Conservation (phyloP, 306 rosid species). For the Gastrolobium villosum region DNA sequence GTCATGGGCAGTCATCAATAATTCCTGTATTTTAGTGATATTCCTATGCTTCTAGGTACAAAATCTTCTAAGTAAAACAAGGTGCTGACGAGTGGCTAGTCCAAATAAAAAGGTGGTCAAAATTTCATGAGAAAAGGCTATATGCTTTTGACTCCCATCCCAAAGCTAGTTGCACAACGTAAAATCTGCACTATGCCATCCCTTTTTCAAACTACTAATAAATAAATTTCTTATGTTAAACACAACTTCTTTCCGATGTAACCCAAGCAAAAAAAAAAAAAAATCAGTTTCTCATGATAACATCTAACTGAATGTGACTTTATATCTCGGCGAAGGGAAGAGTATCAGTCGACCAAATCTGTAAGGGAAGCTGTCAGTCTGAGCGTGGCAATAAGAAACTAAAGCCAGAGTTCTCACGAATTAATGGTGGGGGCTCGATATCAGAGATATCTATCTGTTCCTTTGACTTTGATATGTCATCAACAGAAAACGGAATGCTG, state of each 20-base stretch:
- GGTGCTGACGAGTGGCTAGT: constrained; percentile 32
- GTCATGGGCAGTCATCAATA: not conserved
- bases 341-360: constrained; percentile 36
- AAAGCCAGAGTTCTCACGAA: constrained; percentile 68
- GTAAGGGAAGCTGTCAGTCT: constrained; percentile 49
- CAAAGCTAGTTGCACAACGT: constrained; percentile 44
- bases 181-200: constrained; percentile 37
- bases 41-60: constrained; percentile 51
- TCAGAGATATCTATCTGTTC: constrained; percentile 63
- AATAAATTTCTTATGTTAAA: constrained; percentile 33
- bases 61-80: constrained; percentile 43
- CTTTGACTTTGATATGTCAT: constrained; percentile 72
- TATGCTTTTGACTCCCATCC: constrained; percentile 8
- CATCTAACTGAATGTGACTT: constrained; percentile 17
- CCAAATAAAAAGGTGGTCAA: constrained; percentile 18
- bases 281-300: constrained; percentile 46
- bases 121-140: constrained; percentile 25
- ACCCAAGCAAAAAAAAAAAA: constrained; percentile 32
- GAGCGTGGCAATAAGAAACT: constrained; percentile 67
- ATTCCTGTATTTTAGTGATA: constrained; percentile 14
- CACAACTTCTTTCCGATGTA: constrained; percentile 44
- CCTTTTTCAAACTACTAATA: constrained; percentile 37
- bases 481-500: constrained; percentile 76
- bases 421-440: constrained; percentile 61
- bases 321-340: constrained; percentile 6